A percentile compares a stretch with the other conserved stretches of the same genome.
Evolutionary conservation across 257 asterid species (phyloP).

Genomic region (Solanum rostratum): DNA sequence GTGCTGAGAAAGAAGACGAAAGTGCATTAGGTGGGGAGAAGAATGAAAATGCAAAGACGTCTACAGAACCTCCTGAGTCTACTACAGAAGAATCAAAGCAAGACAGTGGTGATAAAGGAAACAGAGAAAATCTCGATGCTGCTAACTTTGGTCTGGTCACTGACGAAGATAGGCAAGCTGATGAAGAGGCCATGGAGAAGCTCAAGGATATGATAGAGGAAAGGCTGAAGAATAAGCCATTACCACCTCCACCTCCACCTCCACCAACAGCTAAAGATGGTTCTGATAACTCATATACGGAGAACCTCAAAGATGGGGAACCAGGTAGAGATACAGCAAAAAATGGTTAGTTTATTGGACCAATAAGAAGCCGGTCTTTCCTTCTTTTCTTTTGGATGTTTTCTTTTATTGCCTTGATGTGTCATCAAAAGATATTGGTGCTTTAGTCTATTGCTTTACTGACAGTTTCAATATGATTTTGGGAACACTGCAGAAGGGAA

Average conservation of each 20-base stretch:
- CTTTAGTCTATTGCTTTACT: not conserved
- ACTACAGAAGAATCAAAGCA: slow-evolving; percentile 40
- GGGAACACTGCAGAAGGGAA: slow-evolving; percentile 53
- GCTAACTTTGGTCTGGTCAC: slow-evolving; percentile 68
- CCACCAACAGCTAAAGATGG: slow-evolving; percentile 36
- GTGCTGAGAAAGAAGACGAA: slow-evolving; percentile 36
- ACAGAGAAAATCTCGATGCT: slow-evolving; percentile 42
- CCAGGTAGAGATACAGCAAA: slow-evolving; percentile 40
- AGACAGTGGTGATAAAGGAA: slow-evolving; percentile 25
- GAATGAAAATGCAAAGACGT: slow-evolving; percentile 26
- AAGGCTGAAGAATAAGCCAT: slow-evolving; percentile 74
- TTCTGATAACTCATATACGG: slow-evolving; percentile 42
- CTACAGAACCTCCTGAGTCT: slow-evolving; percentile 34
- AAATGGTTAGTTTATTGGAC: slow-evolving; percentile 23
- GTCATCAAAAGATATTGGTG: not conserved
- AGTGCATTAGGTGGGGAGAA: slow-evolving; percentile 36
- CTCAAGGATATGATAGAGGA: slow-evolving; percentile 73
- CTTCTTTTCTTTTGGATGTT: not conserved
- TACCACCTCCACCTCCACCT: slow-evolving; percentile 87
- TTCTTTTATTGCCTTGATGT: not conserved
- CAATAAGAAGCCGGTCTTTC: not conserved
- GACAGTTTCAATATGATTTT: slow-evolving; percentile 11
- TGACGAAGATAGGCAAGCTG: slow-evolving; percentile 69
- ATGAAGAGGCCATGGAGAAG: slow-evolving; percentile 58
- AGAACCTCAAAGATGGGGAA: slow-evolving; percentile 60